Base-by-base conservation (phyloP, 345 rosid genomes). In the Arabidopsis suecica region DNA sequence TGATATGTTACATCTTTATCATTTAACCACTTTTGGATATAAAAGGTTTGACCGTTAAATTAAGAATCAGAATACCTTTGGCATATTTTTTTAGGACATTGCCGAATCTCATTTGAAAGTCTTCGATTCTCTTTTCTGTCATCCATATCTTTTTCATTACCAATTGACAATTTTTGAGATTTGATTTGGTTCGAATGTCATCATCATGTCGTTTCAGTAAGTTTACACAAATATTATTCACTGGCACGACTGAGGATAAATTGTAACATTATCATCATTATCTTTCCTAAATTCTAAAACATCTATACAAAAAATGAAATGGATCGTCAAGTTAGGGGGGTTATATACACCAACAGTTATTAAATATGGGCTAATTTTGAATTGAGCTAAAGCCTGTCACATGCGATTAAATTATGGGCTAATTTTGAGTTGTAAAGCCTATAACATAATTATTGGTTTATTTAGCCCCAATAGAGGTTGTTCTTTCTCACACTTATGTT, bases 181-280 rank as follows among this genome's bases (percentile, higher is more conserved):
- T 22, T 61, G 20, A 61, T 61, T 61, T 40, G 49, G 49, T 41
- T 40, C 34, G 18, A 40, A 61, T 41, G 65, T 61, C 65, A 5
- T 20, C 18, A 60, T 59, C 33, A 16, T 61, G 61, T 50, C 16
- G 32, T 51, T 61, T 37, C 60, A 49, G 20, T 71, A 37, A 61
- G 28, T n/a, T 8, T 60, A 36, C 36, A 34, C 45, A 45, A 70
- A 58, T 58, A 44, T 4, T 40, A 55, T 40, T 68, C 41, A 54
- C 20, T 50, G 11, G 5, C 10, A 44, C 48, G 18, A 5, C 48
- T 13, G 7, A 28, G 16, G 6, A 13, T 41, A 41, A 11, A 41
- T 41, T 11, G 45, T 40, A 40, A 40, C 44, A 40, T 38, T 10
- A 1, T 38, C 4, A 9, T 38, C 13, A 9, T 6, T 38, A 38